Evolutionary conservation across 2,329 filamentous ascomycete genomes (phyloP), one percentile per base, ranked within the genome.

Genomic region (Claviceps capensis): DNA sequence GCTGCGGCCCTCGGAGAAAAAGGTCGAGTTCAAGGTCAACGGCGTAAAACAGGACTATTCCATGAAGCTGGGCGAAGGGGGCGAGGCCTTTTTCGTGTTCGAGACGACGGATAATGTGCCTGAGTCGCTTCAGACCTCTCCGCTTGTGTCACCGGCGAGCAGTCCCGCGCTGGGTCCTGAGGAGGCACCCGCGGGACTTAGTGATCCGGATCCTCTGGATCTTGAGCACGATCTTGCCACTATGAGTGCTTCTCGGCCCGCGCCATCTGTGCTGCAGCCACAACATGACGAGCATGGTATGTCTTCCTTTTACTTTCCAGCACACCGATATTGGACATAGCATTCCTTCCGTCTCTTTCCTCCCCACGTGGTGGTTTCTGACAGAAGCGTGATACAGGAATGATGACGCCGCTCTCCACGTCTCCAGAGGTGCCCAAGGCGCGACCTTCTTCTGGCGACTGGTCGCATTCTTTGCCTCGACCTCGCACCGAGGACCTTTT

Each of bases 21-120:
- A 97, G 79, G 93, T 98, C 63, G 90, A 97, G 70, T 98, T 98
- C 72, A 80, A 79, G 61, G 90, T 98, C 76, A 98, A 98, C 75
- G 86, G 87, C 62, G 72, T 79, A 55, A 94, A 93, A 69, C 89
- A 95, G 67, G 78, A 93, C 59, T 96, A 95, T 73, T 83, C 93
- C 47, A 98, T 98, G 93, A 98, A 98, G 72, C 78, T 98, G 19
- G 93, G 93, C 45, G 93, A 98, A 66, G 93, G 88, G 50, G 93
- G 93, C 58, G 93, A 98, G 72, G 93, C 93, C 26, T 98, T 98
- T 72, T 98, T 98, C 68, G 89, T 98, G 57, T 97, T 98, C 63
- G 89, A 97, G 71, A 98, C 93, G 8, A 85, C 84, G 50, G 88
- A 91, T 59, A 85, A 82, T 61, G 93, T 98, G 54, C 93, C 93